Percentiles rank a stretch among this genome's conserved stretches.
phyloP scores from a whole-genome alignment of 176 grass and related monocot genomes.

The Lolium multiflorum region DNA sequence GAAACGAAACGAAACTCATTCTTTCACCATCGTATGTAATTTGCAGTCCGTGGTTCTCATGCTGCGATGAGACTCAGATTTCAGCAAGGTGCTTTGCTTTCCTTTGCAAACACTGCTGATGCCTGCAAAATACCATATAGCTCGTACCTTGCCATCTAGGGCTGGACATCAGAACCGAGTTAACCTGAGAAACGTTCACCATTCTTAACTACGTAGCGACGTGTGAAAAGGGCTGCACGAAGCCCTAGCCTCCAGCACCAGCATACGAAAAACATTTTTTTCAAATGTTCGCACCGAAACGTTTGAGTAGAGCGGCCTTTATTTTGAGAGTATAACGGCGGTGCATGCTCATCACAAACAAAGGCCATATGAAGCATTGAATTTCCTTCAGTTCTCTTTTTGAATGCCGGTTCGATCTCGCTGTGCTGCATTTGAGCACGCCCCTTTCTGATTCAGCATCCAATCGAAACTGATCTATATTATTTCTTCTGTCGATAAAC shows the following conservation, averaged over 20 bases:
- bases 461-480: too few species aligned
- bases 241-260: background rate
- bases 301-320: too few species aligned
- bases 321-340: too few species aligned
- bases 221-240: background rate
- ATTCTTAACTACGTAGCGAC: background rate
- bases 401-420: background rate
- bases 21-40: constrained; percentile 22
- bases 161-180: background rate
- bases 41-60: constrained; percentile 24
- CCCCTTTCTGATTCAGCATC: too few species aligned
- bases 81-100: constrained; percentile 17
- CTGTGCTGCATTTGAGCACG: background rate
- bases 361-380: background rate
- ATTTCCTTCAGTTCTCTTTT: background rate
- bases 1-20: constrained; percentile 28
- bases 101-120: constrained; percentile 14
- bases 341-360: too few species aligned
- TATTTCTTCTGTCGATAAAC: background rate
- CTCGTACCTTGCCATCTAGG: background rate
- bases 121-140: background rate
- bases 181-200: background rate
- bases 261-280: background rate
- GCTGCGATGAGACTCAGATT: constrained; percentile 22
- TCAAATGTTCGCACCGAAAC: background rate